Evolutionary conservation across 202 grass and related monocot genomes (phyloP).

Genomic region (Musa balbisiana): DNA sequence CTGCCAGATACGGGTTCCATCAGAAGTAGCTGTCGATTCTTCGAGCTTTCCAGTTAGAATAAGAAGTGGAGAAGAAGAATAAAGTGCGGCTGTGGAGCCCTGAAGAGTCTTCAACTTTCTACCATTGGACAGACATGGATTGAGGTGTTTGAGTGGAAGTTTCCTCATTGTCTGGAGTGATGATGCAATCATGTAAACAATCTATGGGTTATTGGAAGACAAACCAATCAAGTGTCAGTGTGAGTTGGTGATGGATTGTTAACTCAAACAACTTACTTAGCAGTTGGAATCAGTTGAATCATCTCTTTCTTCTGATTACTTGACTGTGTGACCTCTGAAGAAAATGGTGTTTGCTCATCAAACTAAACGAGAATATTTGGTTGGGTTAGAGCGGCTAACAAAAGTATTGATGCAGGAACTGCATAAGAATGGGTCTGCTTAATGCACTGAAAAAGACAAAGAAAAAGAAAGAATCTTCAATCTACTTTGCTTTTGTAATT

Average conservation of each 20-base stretch:
- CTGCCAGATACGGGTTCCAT: conserved; percentile 8
- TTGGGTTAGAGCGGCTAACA: background rate
- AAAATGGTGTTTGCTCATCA: background rate
- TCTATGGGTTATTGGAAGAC: background rate
- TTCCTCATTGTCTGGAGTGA: background rate
- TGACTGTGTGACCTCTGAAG: background rate
- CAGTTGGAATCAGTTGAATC: background rate
- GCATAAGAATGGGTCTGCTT: no score
- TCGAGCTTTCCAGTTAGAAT: background rate
- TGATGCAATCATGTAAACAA: conserved; percentile 4
- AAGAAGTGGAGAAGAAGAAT: no score
- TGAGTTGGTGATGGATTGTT: background rate
- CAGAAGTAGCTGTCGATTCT: background rate
- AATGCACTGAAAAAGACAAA: no score
- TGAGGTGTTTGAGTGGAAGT: no score
- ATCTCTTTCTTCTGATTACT: background rate
- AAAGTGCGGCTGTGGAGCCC: no score
- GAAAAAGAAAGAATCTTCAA: no score
- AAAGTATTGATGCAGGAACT: no score
- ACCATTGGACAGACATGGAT: background rate
- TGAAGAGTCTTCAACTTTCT: no score
- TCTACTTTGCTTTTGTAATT: no score
- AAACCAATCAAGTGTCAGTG: background rate
- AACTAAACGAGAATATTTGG: background rate
- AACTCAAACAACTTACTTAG: background rate